Conservation (phyloP, 441 rosid genomes). For the Adansonia gregorii region DNA sequence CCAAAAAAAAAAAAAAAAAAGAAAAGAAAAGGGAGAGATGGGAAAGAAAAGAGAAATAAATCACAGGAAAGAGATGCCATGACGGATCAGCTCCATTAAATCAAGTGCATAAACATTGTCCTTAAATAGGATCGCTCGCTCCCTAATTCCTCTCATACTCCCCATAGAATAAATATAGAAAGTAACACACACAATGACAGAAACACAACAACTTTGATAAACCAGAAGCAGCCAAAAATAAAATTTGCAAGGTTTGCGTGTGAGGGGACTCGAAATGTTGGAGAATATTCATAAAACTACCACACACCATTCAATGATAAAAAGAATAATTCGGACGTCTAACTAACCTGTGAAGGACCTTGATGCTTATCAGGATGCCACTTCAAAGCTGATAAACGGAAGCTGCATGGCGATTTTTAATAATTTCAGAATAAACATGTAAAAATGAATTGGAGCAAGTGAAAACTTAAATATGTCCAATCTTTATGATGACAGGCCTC, state of each 20-base stretch:
- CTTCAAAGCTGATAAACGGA: slow-evolving; percentile 67
- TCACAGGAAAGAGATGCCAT: background rate
- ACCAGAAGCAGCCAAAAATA: background rate
- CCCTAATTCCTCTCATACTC: background rate
- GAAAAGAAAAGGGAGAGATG: background rate
- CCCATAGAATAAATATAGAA: background rate
- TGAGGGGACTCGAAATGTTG: background rate
- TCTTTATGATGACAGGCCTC: background rate
- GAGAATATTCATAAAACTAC: background rate
- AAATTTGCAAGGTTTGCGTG: background rate
- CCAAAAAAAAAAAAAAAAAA: background rate
- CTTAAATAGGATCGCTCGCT: background rate
- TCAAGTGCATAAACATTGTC: background rate
- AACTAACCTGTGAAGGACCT: slow-evolving; percentile 68
- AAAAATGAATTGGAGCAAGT: background rate
- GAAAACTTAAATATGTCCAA: background rate
- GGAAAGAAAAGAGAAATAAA: background rate
- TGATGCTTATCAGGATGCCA: slow-evolving; percentile 97
- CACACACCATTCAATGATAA: background rate
- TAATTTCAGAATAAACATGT: background rate
- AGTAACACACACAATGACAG: background rate
- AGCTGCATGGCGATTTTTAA: slow-evolving; percentile 47
- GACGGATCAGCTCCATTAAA: background rate
- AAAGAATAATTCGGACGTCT: background rate
- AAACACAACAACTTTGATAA: background rate